Base-by-base conservation (phyloP, 345 rosid species). In the Eucalyptus marginata region DNA sequence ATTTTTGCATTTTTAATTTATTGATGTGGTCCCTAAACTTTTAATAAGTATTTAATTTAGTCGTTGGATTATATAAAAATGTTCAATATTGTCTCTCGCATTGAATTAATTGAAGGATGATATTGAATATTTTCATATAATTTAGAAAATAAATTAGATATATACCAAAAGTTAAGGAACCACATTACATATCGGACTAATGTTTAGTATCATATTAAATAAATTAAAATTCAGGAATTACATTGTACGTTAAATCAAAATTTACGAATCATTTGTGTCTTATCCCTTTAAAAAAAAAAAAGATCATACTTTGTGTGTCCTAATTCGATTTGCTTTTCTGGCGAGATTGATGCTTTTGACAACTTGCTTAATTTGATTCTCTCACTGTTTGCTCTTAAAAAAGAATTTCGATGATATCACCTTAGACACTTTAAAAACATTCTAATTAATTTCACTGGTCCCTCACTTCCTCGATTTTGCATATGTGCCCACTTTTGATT, bases 1-100 rank as follows among this genome's bases (percentile, higher is more conserved):
- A 25, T 56, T 22, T 1, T 10, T 2, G 13, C 12, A 56, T 10
- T 56, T 24, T 10, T 56, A 24, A 24, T 56, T 56, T 56, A 56
- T 56, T 0, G 4, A 56, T 56, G 0, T 10, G 6, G 0, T 56
- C 1, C 2, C 0, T 56, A 10, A 4, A 56, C 0, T 59, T 59
- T 59, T 59, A 27, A 59, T 25, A 59, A 27, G 1, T 59, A 27
- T 27, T 59, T 25, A 27, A 27, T 59, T 59, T 25, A 59, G 68
- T 27, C 1, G 1, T 27, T 59, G 16, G 0, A 5, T 27, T 59
- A 12, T 27, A 62, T 62, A 29, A 62, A 62, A 62, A 29, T 6
- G 0, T 62, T 62, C 33, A 27, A 27, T 62, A 29, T 6, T 62
- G 2, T 12, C 68, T 12, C 7, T 62, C 3, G 5, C 16, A 12